Evolutionary conservation across 345 rosid species (phyloP).

Genomic region (Salix exigua): DNA sequence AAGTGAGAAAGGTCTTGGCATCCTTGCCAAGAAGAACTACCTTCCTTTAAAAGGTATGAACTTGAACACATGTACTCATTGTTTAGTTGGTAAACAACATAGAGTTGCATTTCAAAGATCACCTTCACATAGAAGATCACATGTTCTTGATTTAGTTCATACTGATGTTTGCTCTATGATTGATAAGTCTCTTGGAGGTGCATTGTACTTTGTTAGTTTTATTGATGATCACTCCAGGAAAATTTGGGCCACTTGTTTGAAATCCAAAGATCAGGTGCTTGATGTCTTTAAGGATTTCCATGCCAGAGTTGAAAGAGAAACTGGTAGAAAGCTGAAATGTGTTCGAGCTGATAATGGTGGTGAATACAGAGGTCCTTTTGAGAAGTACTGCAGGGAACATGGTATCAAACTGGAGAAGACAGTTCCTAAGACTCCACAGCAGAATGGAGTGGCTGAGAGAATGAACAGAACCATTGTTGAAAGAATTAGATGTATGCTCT

Average conservation of each 20-base stretch:
- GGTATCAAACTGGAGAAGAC: background rate
- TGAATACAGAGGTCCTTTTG: background rate
- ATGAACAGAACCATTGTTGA: background rate
- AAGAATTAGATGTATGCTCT: background rate
- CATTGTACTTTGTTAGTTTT: background rate
- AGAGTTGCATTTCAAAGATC: too few relatives aligned
- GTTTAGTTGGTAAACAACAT: too few relatives aligned
- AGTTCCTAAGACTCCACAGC: background rate
- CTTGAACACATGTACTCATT: too few relatives aligned
- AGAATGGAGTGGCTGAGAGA: background rate
- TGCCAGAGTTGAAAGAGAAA: background rate
- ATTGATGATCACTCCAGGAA: constrained; percentile 8
- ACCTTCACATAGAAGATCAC: background rate
- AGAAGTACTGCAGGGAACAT: background rate
- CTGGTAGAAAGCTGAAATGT: background rate
- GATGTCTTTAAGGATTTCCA: constrained; percentile 1
- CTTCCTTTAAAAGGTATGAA: too few relatives aligned
- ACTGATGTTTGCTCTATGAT: background rate
- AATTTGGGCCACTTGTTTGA: background rate
- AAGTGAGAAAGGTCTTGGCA: too few relatives aligned
- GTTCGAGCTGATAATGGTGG: background rate
- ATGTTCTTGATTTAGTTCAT: background rate
- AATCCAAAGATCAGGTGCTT: background rate
- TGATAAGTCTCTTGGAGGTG: background rate
- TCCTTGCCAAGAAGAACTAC: too few relatives aligned